Conservation (phyloP, 208 protist genomes). For the Leishmania martiniquensis region DNA sequence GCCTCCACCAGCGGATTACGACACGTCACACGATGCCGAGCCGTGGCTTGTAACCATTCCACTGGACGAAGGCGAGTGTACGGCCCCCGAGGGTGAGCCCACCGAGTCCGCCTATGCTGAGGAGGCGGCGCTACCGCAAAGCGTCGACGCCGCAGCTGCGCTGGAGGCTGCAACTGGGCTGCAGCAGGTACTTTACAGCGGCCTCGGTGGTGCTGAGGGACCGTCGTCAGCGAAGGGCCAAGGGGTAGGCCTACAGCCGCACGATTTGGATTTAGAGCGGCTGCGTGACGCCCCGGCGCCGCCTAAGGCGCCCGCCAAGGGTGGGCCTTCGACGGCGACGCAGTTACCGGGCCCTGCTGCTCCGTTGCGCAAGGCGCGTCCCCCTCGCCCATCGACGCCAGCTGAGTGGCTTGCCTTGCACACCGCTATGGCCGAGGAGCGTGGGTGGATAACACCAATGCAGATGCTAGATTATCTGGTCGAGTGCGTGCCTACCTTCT, state of each 20-base stretch:
- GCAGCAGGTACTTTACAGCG: conserved; percentile 25
- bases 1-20: conserved; percentile 16
- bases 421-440: conserved; percentile 58
- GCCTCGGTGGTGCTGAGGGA: background rate
- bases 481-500: conserved; percentile 84
- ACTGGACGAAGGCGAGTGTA: conserved; percentile 39
- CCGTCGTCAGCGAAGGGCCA: background rate
- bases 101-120: background rate
- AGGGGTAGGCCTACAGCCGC: conserved; percentile 7
- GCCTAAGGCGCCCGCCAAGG: background rate
- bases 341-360: background rate
- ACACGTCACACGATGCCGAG: conserved; percentile 11
- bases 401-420: conserved; percentile 49
- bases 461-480: conserved; percentile 83
- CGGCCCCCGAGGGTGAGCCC: background rate
- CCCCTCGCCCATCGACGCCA: conserved; percentile 7
- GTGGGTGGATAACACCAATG: conserved; percentile 58
- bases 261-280: conserved; percentile 17
- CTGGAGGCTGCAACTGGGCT: conserved; percentile 19
- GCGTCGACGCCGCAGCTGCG: background rate
- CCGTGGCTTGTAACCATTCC: conserved; percentile 53
- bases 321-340: conserved; percentile 6
- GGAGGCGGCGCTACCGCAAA: background rate
- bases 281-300: conserved; percentile 20
- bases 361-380: background rate